Base-by-base conservation (phyloP, 2,329 filamentous ascomycete genomes). In the Ambrosiella xylebori region DNA sequence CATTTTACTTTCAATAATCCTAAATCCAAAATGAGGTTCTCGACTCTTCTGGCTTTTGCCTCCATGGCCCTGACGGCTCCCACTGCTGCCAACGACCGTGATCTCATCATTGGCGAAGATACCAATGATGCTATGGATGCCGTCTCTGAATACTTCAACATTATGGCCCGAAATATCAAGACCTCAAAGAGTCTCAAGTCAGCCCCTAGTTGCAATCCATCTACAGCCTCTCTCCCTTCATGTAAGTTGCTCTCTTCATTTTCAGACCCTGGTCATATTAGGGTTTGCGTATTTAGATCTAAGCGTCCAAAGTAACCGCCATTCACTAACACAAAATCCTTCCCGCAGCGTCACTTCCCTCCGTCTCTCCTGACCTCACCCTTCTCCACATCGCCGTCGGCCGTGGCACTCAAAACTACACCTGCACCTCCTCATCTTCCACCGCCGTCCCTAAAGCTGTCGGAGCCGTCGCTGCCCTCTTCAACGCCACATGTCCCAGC, bases 371-470 rank as follows among this genome's bases (percentile, higher is more conserved):
- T 6, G 85, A 83, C 58, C 73, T 87, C 37, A 73, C 67, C 2
- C 75, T 94, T 55, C 78, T 80, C 66, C 87, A 94, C 70, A 85
- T 96, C 57, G 87, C 85, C 66, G 75, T 96, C 62, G 91, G 91
- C 65, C 84, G 88, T 50, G 91, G 91, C 61, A 93, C 86, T 7
- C 84, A 96, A 73, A 96, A 96, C 77, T 97, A 96, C 75, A 94
- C 88, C 56, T 96, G 91, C 75, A 74, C 79, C 60, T 72, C 76
- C 57, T 71, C 71, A 62, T 78, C 85, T 64, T 67, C 78, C 1
- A 78, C 77, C 2, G 77, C 80, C 0, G 71, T 71, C 0, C 90
- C 91, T 12, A 74, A 73, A 8, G 75, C 82, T 15, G 70, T 75
- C 54, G 91, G 91, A 62, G 91, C 91, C 57, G 67, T 88, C 0